Evolutionary conservation across 495 filamentous ascomycete genomes (phyloP).

Genomic region (Penicillium cinerascens): DNA sequence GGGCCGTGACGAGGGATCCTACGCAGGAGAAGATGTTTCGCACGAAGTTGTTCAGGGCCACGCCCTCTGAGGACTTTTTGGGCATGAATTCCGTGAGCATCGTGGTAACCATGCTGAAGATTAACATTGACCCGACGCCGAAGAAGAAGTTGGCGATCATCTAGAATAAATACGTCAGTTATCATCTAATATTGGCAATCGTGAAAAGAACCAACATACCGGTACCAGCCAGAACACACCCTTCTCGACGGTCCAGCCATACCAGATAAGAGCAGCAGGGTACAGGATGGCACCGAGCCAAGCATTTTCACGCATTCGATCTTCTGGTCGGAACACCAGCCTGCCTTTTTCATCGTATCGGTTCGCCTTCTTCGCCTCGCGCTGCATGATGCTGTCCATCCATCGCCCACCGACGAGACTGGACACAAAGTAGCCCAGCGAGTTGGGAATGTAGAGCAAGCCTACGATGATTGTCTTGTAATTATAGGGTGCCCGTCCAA

Average conservation of each 20-base stretch:
- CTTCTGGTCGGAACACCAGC: conserved; percentile 74
- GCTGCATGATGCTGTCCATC: conserved; percentile 87
- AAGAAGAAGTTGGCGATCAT: conserved; percentile 86
- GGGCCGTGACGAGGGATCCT: conserved; percentile 68
- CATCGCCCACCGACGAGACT: conserved; percentile 76
- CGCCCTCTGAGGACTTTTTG: conserved; percentile 63
- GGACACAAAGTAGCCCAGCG: conserved; percentile 72
- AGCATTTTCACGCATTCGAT: conserved; percentile 86
- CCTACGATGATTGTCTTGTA: conserved; percentile 71
- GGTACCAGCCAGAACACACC: conserved; percentile 59
- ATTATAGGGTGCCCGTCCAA: conserved; percentile 68
- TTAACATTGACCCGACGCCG: conserved; percentile 83
- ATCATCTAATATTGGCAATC: neutral
- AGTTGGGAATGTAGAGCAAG: conserved; percentile 76
- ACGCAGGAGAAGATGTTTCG: conserved; percentile 84
- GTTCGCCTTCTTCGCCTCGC: conserved; percentile 68
- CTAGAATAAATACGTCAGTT: conserved; percentile 20
- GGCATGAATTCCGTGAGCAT: conserved; percentile 94
- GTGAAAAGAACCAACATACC: conserved; percentile 46
- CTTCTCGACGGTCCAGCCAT: conserved; percentile 61
- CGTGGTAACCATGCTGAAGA: conserved; percentile 74
- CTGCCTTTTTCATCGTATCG: conserved; percentile 68
- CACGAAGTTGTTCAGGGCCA: conserved; percentile 75
- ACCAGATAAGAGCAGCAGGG: conserved; percentile 63
- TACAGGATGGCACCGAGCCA: conserved; percentile 77